These are phyloP conservation scores for Trypanosoma lewisi DNA, from an alignment of 208 protist species.

Conservation along the genomic window DNA sequence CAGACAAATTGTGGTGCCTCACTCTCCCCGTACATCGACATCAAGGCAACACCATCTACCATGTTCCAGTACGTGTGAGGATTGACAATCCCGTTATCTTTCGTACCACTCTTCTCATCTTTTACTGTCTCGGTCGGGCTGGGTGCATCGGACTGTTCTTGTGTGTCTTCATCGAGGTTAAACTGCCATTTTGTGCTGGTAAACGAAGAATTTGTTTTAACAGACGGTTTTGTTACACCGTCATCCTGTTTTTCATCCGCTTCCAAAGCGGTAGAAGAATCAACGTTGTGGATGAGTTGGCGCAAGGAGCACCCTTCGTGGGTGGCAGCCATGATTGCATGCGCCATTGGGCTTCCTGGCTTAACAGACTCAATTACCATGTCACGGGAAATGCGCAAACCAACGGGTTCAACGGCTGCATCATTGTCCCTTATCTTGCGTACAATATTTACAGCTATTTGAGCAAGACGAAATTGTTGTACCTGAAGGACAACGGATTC, in stretches of 20 bases:
- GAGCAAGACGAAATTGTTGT: constrained; percentile 55
- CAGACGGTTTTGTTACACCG: background rate
- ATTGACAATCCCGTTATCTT: background rate
- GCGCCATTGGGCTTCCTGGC: constrained; percentile 45
- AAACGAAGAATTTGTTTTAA: background rate
- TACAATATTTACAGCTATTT: constrained; percentile 35
- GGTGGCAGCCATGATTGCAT: constrained; percentile 38
- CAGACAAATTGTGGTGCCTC: constrained; percentile 30
- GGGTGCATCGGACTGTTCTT: background rate
- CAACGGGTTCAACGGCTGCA: constrained; percentile 44
- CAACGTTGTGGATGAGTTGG: constrained; percentile 26
- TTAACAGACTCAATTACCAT: constrained; percentile 45
- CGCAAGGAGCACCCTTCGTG: constrained; percentile 46
- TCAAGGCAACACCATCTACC: constrained; percentile 20
- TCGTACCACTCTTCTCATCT: background rate
- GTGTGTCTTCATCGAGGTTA: constrained; percentile 54
- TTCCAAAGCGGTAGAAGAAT: background rate
- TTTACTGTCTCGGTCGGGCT: background rate
- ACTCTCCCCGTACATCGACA: background rate
- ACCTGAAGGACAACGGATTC: constrained; percentile 66
- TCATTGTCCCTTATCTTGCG: constrained; percentile 29
- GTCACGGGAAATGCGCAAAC: constrained; percentile 52
- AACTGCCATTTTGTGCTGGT: constrained; percentile 37
- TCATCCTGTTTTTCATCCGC: background rate
- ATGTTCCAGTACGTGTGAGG: constrained; percentile 25